Percentiles rank a stretch among this genome's conserved stretches.
phyloP scores from a whole-genome alignment of 2,329 filamentous ascomycete genomes.

The Penicillium palitans region DNA sequence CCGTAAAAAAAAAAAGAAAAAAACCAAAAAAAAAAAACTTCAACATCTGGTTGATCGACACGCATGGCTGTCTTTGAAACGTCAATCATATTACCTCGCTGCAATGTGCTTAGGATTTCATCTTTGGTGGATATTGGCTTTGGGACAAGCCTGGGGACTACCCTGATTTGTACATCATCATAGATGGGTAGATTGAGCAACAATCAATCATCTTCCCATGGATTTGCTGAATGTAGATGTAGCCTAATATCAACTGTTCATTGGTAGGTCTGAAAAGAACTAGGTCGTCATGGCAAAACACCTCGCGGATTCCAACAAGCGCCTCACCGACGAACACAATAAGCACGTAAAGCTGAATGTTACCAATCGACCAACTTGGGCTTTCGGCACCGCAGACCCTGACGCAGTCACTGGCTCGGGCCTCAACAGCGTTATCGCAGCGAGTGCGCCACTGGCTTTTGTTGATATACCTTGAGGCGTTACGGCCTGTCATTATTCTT shows the following conservation, averaged over 20 bases:
- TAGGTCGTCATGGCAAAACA: too few species aligned
- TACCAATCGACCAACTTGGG: too few species aligned
- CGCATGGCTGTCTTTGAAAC: background rate
- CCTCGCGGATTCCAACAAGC: too few species aligned
- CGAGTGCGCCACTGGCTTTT: too few species aligned
- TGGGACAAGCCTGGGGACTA: background rate
- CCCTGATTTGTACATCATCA: constrained; percentile 1
- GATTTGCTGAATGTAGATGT: background rate
- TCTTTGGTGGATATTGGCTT: constrained; percentile 4
- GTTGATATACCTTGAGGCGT: too few species aligned
- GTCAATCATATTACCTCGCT: background rate
- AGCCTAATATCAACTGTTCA: background rate
- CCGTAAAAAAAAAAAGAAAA: background rate
- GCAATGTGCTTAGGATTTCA: constrained; percentile 4
- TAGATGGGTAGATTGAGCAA: background rate
- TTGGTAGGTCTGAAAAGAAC: background rate
- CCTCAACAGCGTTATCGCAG: too few species aligned
- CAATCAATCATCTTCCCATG: background rate
- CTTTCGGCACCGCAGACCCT: too few species aligned
- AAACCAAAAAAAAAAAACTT: background rate
- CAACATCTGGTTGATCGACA: background rate
- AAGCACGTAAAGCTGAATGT: too few species aligned
- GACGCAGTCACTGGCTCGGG: too few species aligned
- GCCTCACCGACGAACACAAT: too few species aligned
- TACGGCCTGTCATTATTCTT: too few species aligned